These are phyloP conservation scores for Paralagenidium karlingii DNA, from an alignment of 352 stramenopile species.

Conservation along the genomic window DNA sequence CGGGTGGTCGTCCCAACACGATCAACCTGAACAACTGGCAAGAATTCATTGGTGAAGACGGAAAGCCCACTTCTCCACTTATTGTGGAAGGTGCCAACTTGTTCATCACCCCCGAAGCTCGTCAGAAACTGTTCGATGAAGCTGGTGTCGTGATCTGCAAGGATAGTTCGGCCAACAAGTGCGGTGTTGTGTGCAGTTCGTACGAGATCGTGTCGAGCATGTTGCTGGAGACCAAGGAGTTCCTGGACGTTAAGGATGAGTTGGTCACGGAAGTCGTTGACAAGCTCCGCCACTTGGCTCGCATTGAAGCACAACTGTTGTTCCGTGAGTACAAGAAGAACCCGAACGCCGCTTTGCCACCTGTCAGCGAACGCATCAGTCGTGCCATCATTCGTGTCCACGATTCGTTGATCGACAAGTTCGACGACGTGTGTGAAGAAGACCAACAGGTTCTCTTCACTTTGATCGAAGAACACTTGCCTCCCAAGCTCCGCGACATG, in stretches of 20 bases:
- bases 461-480: slow-evolving; percentile 87
- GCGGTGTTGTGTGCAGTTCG: slow-evolving; percentile 72
- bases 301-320: slow-evolving; percentile 93
- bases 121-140: slow-evolving; percentile 90
- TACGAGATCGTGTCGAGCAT: slow-evolving; percentile 89
- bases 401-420: slow-evolving; percentile 86
- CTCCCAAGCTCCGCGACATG: slow-evolving; percentile 88
- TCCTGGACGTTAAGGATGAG: slow-evolving; percentile 92
- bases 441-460: slow-evolving; percentile 72
- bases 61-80: slow-evolving; percentile 65
- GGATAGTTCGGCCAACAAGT: slow-evolving; percentile 92
- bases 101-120: slow-evolving; percentile 74
- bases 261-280: slow-evolving; percentile 91
- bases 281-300: slow-evolving; percentile 87
- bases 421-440: slow-evolving; percentile 84
- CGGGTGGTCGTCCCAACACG: slow-evolving; percentile 66
- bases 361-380: slow-evolving; percentile 92
- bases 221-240: slow-evolving; percentile 94
- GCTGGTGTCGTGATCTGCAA: slow-evolving; percentile 95
- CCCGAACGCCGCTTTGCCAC: slow-evolving; percentile 70
- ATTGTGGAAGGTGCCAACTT: slow-evolving; percentile 82
- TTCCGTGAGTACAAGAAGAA: slow-evolving; percentile 96
- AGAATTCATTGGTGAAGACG: slow-evolving; percentile 46
- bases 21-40: slow-evolving; percentile 83
- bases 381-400: slow-evolving; percentile 93